Conservation (phyloP, 2,329 filamentous ascomycete species). For the Cordyceps javanica region DNA sequence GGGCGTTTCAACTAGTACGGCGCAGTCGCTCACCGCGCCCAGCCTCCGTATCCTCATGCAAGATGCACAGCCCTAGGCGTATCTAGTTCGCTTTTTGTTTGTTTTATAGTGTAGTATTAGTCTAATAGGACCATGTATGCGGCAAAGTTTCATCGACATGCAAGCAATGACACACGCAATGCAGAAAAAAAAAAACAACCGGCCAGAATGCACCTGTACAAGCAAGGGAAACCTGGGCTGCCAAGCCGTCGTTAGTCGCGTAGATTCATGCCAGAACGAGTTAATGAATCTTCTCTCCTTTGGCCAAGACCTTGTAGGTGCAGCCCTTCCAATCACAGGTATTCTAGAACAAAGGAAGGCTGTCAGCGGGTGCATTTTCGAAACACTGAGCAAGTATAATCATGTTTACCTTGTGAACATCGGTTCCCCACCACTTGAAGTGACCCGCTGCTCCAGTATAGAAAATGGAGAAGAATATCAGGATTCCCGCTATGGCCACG, state of each 20-base stretch:
- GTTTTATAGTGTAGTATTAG: background rate
- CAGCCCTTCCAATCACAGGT: slow-evolving; percentile 22
- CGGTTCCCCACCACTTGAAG: slow-evolving; percentile 27
- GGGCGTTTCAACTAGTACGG: background rate
- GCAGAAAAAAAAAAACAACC: background rate
- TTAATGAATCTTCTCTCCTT: slow-evolving; percentile 7
- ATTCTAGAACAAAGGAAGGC: slow-evolving; percentile 8
- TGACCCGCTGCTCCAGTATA: slow-evolving; percentile 23
- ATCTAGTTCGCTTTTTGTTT: background rate
- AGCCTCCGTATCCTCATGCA: background rate
- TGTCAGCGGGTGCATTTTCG: background rate
- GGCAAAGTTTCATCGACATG: too few relatives aligned
- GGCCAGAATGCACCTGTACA: background rate
- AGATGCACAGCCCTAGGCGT: background rate
- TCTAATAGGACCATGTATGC: background rate
- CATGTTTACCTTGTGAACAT: slow-evolving; percentile 16
- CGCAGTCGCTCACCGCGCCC: background rate
- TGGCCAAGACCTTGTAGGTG: slow-evolving; percentile 13
- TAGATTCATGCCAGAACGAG: background rate
- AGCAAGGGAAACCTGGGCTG: background rate
- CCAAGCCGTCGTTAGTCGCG: background rate
- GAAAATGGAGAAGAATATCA: slow-evolving; percentile 29
- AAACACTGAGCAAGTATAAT: background rate
- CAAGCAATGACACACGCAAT: background rate
- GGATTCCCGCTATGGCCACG: slow-evolving; percentile 25